These are phyloP conservation scores for Galerina marginata DNA, from an alignment of 768 basidiomycete genomes.

Conservation along the genomic window DNA sequence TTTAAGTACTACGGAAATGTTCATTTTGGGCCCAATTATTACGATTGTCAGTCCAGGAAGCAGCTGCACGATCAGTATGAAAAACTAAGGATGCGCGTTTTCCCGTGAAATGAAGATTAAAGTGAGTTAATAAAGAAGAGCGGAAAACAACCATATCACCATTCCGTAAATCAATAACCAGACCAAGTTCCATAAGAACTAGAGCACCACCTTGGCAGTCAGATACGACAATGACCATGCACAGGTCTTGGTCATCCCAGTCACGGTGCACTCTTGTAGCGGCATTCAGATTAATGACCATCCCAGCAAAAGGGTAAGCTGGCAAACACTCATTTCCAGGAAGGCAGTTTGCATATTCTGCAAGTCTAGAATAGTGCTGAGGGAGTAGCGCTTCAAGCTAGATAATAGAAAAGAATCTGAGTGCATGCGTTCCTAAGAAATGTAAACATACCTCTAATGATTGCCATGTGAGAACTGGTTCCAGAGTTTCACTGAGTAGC, in stretches of 20 bases:
- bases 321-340: background rate
- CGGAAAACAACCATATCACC: conserved; percentile 30
- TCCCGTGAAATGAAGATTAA: conserved; percentile 18
- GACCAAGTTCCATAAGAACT: conserved; percentile 27
- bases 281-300: conserved; percentile 8
- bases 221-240: conserved; percentile 27
- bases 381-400: background rate
- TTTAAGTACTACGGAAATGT: too few relatives aligned
- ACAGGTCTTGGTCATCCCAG: conserved; percentile 23
- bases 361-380: background rate
- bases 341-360: background rate
- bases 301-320: conserved; percentile 6
- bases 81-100: conserved; percentile 5
- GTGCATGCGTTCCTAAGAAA: background rate
- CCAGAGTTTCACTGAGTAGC: background rate
- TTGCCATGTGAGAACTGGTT: conserved; percentile 3
- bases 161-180: conserved; percentile 20
- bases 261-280: conserved; percentile 23
- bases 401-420: background rate
- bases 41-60: too few relatives aligned
- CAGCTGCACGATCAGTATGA: background rate
- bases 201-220: conserved; percentile 32
- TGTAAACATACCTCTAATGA: background rate
- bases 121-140: conserved; percentile 28
- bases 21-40: too few relatives aligned